These are phyloP conservation scores for Acanthamoeba triangularis DNA, from an alignment of 208 protist genomes.

Conservation along the genomic window DNA sequence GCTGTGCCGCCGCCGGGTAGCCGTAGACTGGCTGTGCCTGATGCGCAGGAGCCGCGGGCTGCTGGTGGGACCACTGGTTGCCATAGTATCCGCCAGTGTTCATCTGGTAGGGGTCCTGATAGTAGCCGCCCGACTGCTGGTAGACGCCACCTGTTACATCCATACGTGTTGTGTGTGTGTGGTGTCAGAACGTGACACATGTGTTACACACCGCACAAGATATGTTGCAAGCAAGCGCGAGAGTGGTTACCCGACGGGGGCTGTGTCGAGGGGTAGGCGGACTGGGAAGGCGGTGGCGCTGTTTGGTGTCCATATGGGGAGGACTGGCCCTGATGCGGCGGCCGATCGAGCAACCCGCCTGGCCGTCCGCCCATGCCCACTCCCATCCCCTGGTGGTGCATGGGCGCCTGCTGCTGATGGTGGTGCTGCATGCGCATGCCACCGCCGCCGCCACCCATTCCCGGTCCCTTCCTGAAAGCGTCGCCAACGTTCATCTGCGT, in stretches of 20 bases:
- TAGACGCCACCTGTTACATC: not conserved
- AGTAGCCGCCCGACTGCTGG: not conserved
- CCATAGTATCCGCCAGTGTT: not conserved
- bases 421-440: not conserved
- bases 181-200: too few species aligned
- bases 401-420: not conserved
- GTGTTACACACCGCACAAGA: too few species aligned
- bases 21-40: not conserved
- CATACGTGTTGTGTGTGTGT: too few species aligned
- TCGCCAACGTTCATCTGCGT: slow-evolving; percentile 70
- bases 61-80: not conserved
- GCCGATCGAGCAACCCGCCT: slow-evolving; percentile 12
- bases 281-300: not conserved
- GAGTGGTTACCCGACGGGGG: not conserved
- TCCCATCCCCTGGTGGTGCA: not conserved
- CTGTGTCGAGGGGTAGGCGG: not conserved
- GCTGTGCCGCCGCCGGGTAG: not conserved
- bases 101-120: not conserved
- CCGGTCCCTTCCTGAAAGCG: slow-evolving; percentile 39
- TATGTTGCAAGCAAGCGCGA: not conserved
- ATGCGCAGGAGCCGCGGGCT: not conserved
- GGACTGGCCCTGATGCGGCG: not conserved
- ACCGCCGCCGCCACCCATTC: not conserved
- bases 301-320: not conserved
- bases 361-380: not conserved